Base-by-base conservation (phyloP, 2,329 filamentous ascomycete genomes). In the Arachnomyces sp. region DNA sequence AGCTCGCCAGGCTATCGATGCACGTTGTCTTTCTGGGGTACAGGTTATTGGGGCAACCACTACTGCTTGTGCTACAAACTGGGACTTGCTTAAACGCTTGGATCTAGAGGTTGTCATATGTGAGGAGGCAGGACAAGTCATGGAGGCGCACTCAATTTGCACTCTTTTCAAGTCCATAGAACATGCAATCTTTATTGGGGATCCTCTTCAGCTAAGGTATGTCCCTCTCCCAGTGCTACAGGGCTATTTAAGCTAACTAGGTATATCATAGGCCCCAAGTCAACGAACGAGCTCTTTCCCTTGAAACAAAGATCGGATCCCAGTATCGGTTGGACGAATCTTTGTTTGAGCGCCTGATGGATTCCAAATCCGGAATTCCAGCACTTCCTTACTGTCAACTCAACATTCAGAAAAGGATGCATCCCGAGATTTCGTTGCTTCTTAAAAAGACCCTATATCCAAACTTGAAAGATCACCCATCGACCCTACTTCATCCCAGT, bases 111-210 rank as follows among this genome's bases (percentile, higher is more conserved):
- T 82, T 0, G 55, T 85, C 12, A 54, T 85, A 1, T 82, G 76
- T 28, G 81, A 86, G 53, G 81, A 86, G 51, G 81, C 81, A 2
- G 81, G 74, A 0, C 80, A 86, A 45, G 75, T 85, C 0, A 63
- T 84, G 25, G 82, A 86, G 53, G 67, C 75, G 0, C 79, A 84
- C 43, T 62, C 54, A 6, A 47, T 69, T 4, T 54, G 59, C 3
- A 50, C 65, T 2, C 45, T 68, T 1, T 44, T 68, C 21, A 64
- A 62, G 3, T 55, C 47, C 1, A 45, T 69, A 8, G 58, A 69
- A 38, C 63, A 69, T 47, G 43, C 55, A 14, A 64, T 69, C 35
- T 49, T 56, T 15, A 62, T 62, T 45, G 57, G 59, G 1, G 59
- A 62, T 48, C 57, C 57, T 28, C 50, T 49, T 18, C 57, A 62